Conservation (phyloP, 805 yeast genomes). For the Cyberlindnera euphorbiiphila region DNA sequence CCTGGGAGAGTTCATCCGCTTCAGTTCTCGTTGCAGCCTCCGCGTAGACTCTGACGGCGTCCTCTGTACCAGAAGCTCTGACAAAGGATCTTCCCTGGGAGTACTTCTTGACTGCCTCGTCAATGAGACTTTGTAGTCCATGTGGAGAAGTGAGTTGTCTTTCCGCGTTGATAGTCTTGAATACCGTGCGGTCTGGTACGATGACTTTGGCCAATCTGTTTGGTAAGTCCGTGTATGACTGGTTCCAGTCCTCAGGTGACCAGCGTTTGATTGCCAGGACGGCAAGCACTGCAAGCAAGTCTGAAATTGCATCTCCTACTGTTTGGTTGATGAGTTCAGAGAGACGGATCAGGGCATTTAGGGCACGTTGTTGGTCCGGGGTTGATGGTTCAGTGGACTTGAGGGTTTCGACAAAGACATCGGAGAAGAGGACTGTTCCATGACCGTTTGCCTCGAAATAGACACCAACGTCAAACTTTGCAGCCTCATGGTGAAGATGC, state of each 20-base stretch:
- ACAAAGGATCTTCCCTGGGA: conserved; percentile 80
- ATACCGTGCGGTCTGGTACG: conserved; percentile 75
- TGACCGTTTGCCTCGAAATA: conserved; percentile 99
- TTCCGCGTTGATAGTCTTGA: conserved; percentile 89
- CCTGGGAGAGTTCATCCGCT: conserved; percentile 42
- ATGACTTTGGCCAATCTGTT: conserved; percentile 76
- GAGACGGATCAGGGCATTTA: conserved; percentile 54
- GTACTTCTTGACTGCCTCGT: conserved; percentile 53
- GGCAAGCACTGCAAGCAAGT: conserved; percentile 71
- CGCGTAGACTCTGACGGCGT: conserved; percentile 93
- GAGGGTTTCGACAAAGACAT: conserved; percentile 41
- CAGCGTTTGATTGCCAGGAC: conserved; percentile 54
- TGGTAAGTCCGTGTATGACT: conserved; percentile 78
- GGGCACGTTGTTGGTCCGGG: conserved; percentile 44
- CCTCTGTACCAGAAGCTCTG: conserved; percentile 96
- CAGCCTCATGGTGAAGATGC: conserved; percentile 87
- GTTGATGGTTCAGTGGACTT: conserved; percentile 33
- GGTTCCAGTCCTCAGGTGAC: conserved; percentile 70
- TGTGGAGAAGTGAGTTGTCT: conserved; percentile 70
- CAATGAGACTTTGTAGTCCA: conserved; percentile 74
- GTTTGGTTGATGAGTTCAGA: conserved; percentile 85
- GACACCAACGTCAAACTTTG: conserved; percentile 84
- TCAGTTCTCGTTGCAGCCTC: conserved; percentile 62
- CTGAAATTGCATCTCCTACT: conserved; percentile 98
- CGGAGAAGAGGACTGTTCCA: conserved; percentile 86